A percentile compares a stretch with the other conserved stretches of the same genome.
Evolutionary conservation across 2,329 filamentous ascomycete species (phyloP).

Genomic region (Didymella pomorum): DNA sequence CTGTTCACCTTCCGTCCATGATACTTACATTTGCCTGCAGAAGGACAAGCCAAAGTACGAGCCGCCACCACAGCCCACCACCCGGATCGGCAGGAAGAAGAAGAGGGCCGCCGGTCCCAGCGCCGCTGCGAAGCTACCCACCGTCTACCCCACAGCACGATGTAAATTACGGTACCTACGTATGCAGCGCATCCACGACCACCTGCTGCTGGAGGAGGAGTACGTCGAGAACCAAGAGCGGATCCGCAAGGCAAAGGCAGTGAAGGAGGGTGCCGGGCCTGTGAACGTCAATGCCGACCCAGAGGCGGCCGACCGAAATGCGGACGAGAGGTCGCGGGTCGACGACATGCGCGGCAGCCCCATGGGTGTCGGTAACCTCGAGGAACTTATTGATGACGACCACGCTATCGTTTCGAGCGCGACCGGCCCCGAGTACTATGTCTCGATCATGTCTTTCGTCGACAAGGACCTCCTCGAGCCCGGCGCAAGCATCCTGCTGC

Average conservation of each 20-base stretch:
- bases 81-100: constrained; percentile 97
- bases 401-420: constrained; percentile 98
- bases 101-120: constrained; percentile 93
- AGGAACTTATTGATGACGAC: constrained; percentile 99
- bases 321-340: constrained; percentile 91
- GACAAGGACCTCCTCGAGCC: constrained; percentile 98
- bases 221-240: constrained; percentile 99
- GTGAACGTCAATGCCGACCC: constrained; percentile 65
- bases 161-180: constrained; percentile 97
- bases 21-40: constrained; percentile 57
- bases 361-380: constrained; percentile 96
- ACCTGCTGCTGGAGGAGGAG: constrained; percentile 94
- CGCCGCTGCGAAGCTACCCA: constrained; percentile 92
- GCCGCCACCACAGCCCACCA: constrained; percentile 94
- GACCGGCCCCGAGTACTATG: constrained; percentile 97
- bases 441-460: constrained; percentile 99
- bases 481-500: constrained; percentile 90
- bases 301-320: constrained; percentile 85
- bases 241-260: constrained; percentile 86
- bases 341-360: constrained; percentile 99
- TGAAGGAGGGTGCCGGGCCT: constrained; percentile 62
- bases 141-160: constrained; percentile 92
- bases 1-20: constrained; percentile 9
- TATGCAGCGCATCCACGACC: constrained; percentile 99
- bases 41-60: constrained; percentile 99